A percentile compares a stretch with the other conserved stretches of the same genome.
These are phyloP conservation scores for Sporodiniella umbellata DNA, from an alignment of 371 early-diverging fungal genomes.

Conservation along the genomic window DNA sequence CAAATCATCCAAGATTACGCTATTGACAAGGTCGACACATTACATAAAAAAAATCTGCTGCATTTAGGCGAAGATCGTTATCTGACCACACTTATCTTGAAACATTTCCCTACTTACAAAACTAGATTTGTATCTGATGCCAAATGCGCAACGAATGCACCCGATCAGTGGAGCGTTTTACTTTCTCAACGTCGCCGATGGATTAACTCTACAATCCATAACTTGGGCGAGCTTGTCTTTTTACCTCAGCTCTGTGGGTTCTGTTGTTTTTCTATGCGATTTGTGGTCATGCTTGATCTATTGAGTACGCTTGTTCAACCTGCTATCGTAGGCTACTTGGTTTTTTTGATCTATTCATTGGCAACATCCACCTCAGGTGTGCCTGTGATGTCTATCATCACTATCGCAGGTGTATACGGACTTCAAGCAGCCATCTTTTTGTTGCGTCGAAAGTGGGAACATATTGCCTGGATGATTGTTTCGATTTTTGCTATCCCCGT, in stretches of 20 bases:
- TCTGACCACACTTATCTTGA: constrained; percentile 97
- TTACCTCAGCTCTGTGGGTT: constrained; percentile 91
- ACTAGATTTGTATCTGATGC: constrained; percentile 97
- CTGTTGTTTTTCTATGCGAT: constrained; percentile 96
- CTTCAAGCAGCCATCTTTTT: constrained; percentile 82
- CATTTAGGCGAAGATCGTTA: constrained; percentile 88
- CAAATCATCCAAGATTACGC: constrained; percentile 94
- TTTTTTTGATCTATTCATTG: constrained; percentile 61
- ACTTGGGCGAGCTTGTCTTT: constrained; percentile 86
- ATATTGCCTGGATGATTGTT: constrained; percentile 95
- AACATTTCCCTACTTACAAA: constrained; percentile 96
- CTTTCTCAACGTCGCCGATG: constrained; percentile 97
- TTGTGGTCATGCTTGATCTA: constrained; percentile 92
- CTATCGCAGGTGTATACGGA: constrained; percentile 74
- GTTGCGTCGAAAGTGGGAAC: constrained; percentile 79
- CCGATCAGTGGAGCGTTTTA: constrained; percentile 91
- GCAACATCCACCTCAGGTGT: constrained; percentile 35
- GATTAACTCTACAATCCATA: constrained; percentile 98
- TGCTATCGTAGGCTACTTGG: constrained; percentile 81
- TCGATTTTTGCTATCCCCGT: constrained; percentile 81
- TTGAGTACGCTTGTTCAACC: constrained; percentile 89
- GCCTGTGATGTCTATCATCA: constrained; percentile 54
- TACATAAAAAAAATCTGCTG: constrained; percentile 94
- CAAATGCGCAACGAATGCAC: constrained; percentile 94
- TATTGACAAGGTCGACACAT: constrained; percentile 92